Percentiles rank a stretch among this genome's conserved stretches.
phyloP scores from a whole-genome alignment of 2,329 filamentous ascomycete genomes.

The Aspergillus costaricaensis region DNA sequence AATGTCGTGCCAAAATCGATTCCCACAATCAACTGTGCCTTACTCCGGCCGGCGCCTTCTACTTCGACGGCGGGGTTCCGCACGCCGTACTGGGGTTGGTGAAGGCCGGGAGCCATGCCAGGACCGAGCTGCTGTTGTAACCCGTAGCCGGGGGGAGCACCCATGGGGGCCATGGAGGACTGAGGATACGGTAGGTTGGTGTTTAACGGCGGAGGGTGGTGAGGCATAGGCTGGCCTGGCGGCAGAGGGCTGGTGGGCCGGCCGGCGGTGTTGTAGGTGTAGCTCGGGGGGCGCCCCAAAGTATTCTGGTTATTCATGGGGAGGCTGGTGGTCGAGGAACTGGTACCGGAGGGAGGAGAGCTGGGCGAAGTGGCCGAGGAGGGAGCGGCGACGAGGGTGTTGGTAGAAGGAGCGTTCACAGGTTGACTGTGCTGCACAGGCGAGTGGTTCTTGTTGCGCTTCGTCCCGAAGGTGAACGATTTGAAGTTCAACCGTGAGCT shows the following conservation, averaged over 20 bases:
- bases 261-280: slow-evolving; percentile 58
- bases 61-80: slow-evolving; percentile 62
- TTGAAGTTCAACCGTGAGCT: slow-evolving; percentile 56
- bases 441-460: slow-evolving; percentile 54
- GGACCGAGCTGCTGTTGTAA: slow-evolving; percentile 39
- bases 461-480: slow-evolving; percentile 51
- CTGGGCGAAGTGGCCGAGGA: slow-evolving; percentile 37
- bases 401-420: slow-evolving; percentile 32
- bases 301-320: slow-evolving; percentile 59
- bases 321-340: slow-evolving; percentile 53
- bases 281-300: slow-evolving; percentile 64
- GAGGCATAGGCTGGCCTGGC: slow-evolving; percentile 44
- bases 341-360: slow-evolving; percentile 42
- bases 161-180: slow-evolving; percentile 36
- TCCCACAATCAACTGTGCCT: slow-evolving; percentile 95
- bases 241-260: slow-evolving; percentile 57
- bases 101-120: slow-evolving; percentile 30
- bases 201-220: slow-evolving; percentile 57
- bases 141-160: slow-evolving; percentile 49
- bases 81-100: slow-evolving; percentile 31
- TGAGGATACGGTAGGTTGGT: slow-evolving; percentile 55
- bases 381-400: slow-evolving; percentile 37
- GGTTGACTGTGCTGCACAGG: slow-evolving; percentile 28
- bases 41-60: slow-evolving; percentile 83
- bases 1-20: slow-evolving; percentile 99